Evolutionary conservation across 345 rosid genomes (phyloP).

Genomic region (Carallia brachiata): DNA sequence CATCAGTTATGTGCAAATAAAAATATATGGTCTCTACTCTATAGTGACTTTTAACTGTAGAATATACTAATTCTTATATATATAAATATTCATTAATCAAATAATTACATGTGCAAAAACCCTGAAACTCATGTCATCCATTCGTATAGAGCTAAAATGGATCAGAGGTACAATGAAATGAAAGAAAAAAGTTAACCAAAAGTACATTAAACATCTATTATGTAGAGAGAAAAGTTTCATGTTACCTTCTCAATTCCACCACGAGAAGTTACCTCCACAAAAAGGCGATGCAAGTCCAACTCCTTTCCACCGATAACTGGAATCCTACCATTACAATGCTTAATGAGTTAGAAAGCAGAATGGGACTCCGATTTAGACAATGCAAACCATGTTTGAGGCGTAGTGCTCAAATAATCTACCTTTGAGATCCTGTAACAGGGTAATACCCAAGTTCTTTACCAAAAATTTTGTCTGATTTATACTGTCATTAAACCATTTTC

Average conservation of each 20-base stretch:
- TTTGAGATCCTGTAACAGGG: not conserved
- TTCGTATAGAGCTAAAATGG: not conserved
- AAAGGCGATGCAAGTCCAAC: slow-evolving; percentile 84
- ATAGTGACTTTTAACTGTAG: not conserved
- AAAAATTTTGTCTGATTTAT: too few relatives aligned
- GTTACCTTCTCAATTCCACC: slow-evolving; percentile 93
- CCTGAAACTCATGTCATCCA: not conserved
- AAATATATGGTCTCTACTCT: not conserved
- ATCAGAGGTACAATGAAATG: not conserved
- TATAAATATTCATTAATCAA: not conserved
- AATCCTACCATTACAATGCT: slow-evolving; percentile 46
- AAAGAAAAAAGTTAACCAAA: not conserved
- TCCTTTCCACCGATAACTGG: slow-evolving; percentile 93
- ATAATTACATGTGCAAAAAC: not conserved
- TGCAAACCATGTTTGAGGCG: not conserved
- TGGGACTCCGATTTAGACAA: not conserved
- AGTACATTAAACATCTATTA: not conserved
- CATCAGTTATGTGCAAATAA: not conserved
- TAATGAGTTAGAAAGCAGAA: not conserved
- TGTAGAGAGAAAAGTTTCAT: not conserved
- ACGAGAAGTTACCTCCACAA: slow-evolving; percentile 88
- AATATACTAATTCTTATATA: not conserved
- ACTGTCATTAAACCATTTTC: too few relatives aligned
- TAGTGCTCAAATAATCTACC: not conserved
- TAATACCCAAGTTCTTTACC: too few relatives aligned